phyloP scores from a whole-genome alignment of 768 basidiomycete genomes.

The Omphalotus guepiniiformis region DNA sequence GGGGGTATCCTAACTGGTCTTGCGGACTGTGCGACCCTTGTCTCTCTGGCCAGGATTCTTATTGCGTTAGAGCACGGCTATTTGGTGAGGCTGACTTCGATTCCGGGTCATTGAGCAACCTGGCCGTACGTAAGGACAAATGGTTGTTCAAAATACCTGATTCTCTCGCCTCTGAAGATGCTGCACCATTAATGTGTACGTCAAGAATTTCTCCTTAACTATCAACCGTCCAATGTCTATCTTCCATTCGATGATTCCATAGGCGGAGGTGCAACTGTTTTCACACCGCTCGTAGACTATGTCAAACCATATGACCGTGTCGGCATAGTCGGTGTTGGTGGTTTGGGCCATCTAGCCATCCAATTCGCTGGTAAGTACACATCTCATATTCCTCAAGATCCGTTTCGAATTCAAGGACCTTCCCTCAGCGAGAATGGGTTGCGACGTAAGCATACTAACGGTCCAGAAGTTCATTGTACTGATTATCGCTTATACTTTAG shows the following conservation, averaged over 20 bases:
- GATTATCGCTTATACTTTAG: too few relatives aligned
- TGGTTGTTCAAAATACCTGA: constrained; percentile 30
- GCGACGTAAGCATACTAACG: too few relatives aligned
- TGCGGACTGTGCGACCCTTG: constrained; percentile 28
- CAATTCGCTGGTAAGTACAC: constrained; percentile 27
- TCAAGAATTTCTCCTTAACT: too few relatives aligned
- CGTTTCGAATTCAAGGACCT: too few relatives aligned
- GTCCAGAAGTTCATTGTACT: too few relatives aligned
- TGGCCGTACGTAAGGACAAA: constrained; percentile 25
- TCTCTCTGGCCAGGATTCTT: constrained; percentile 26
- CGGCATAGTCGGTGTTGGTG: constrained; percentile 29
- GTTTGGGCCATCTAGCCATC: constrained; percentile 32
- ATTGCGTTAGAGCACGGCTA: constrained; percentile 14
- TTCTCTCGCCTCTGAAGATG: constrained; percentile 18
- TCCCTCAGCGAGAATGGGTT: too few relatives aligned
- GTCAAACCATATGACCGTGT: constrained; percentile 25
- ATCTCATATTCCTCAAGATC: too few relatives aligned
- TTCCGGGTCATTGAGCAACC: constrained; percentile 29
- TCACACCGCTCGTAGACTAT: constrained; percentile 16
- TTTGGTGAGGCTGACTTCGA: constrained; percentile 18
- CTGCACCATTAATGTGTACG: constrained; percentile 33
- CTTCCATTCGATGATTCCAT: background rate
- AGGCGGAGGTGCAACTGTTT: constrained; percentile 30
- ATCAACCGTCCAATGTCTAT: too few relatives aligned
- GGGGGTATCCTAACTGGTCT: constrained; percentile 28